Base-by-base conservation (phyloP, 345 rosid species). In the Fremontodendron californicum region DNA sequence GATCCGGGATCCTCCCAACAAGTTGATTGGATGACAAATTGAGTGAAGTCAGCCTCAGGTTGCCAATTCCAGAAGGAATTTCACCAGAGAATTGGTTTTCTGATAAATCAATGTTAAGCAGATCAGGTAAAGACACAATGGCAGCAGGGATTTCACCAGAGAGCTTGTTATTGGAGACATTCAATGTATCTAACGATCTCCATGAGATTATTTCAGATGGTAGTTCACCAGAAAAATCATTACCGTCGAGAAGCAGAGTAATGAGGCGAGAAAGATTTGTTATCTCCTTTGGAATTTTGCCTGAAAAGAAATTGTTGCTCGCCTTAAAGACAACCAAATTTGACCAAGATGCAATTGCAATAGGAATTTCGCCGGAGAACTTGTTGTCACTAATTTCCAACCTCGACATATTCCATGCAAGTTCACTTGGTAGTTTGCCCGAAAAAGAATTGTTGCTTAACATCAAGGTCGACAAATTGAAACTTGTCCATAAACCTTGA, bases 291-390 rank as follows among this genome's bases (percentile, higher is more conserved):
- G 97, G 96, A 16, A 96, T 77, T 79, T 79, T 76, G 13, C 96
- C 96, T 0, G 94, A 89, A 16, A 96, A 77, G 5, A 79, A 76
- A 79, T 96, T 96, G 85, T 93, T 87, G 63, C 92, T 87, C 2
- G 96, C 98, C 42, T 84, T 37, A 37, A 96, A 85, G 60, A 82
- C 92, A 4, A 21, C 71, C 82, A 96, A 25, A 40, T 82, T 84
- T 15, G 83, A 84, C 96, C 97, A 93, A 46, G 86, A 76, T 27
- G 83, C 85, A 19, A 88, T 79, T 9, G 37, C 82, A 12, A 25
- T 49, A 3, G 97, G 98, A 73, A 96, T 90, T 77, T 81, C 85
- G 45, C 99, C 99, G 0, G 91, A 89, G 78, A 96, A 91, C 18
- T 19, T 42, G 77, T 96, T 96, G 89, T 89, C 78, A 57, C 86